A percentile compares a stretch with the other conserved stretches of the same genome.
These are phyloP conservation scores for Marchantia polymorpha DNA, from an alignment of 225 moss, liverwort and hornwort species.

Conservation along the genomic window DNA sequence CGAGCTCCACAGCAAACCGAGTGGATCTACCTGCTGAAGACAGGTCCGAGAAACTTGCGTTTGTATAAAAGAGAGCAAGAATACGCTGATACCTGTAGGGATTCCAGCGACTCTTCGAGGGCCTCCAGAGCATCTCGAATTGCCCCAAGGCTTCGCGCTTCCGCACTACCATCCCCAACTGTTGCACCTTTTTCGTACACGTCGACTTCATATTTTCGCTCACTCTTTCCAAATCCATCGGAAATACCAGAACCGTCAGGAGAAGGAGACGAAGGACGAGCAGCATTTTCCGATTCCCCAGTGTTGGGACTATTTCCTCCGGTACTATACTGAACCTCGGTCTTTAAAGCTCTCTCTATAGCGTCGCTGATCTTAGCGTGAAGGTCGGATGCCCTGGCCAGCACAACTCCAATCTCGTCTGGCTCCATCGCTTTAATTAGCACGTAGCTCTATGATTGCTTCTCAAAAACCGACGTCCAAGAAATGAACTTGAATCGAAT, in stretches of 20 bases:
- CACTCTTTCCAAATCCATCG: constrained; percentile 24
- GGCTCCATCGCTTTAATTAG: constrained; percentile 54
- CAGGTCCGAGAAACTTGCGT: neutral
- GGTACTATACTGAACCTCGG: constrained; percentile 64
- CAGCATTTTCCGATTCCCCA: constrained; percentile 23
- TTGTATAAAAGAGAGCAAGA: neutral
- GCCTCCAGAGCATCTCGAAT: constrained; percentile 94
- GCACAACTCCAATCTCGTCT: constrained; percentile 86
- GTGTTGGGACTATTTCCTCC: constrained; percentile 40
- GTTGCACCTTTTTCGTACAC: constrained; percentile 36
- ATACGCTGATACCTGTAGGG: constrained; percentile 60
- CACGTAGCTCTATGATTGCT: neutral
- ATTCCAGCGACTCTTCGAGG: constrained; percentile 86
- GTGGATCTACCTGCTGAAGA: neutral
- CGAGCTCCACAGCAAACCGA: neutral
- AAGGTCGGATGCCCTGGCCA: constrained; percentile 86
- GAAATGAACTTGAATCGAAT: neutral
- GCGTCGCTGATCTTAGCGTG: constrained; percentile 92
- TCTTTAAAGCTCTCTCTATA: constrained; percentile 84
- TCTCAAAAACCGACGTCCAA: neutral
- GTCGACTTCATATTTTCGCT: constrained; percentile 45
- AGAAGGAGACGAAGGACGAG: constrained; percentile 18
- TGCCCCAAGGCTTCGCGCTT: constrained; percentile 76
- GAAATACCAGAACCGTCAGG: constrained; percentile 27
- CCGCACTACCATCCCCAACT: constrained; percentile 60